Percentiles rank a stretch among this genome's conserved stretches.
Conservation (phyloP, 2,329 filamentous ascomycete genomes). For the Ophiostoma angusticollis region DNA sequence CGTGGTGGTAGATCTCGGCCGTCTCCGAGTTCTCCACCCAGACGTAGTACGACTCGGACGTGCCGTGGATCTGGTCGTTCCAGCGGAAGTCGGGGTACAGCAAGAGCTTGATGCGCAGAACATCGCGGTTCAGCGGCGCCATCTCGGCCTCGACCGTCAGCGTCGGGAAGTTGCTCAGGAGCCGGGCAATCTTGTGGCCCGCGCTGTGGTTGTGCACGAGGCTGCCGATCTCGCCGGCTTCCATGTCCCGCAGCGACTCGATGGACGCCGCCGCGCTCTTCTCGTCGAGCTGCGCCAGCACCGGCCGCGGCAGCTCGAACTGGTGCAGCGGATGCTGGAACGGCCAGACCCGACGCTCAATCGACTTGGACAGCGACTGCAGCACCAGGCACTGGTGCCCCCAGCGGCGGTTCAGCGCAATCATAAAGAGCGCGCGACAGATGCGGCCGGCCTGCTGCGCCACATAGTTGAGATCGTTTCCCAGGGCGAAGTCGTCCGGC, state of each 20-base stretch:
- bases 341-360: slow-evolving; percentile 91
- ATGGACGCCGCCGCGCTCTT: slow-evolving; percentile 51
- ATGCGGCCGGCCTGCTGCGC: slow-evolving; percentile 93
- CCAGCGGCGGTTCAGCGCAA: slow-evolving; percentile 89
- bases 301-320: slow-evolving; percentile 75
- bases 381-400: slow-evolving; percentile 89
- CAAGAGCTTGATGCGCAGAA: slow-evolving; percentile 77
- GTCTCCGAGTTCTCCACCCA: slow-evolving; percentile 99
- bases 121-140: slow-evolving; percentile 86
- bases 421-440: slow-evolving; percentile 91
- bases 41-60: slow-evolving; percentile 92
- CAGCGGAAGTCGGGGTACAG: slow-evolving; percentile 84
- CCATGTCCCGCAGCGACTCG: slow-evolving; percentile 84
- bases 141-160: slow-evolving; percentile 86
- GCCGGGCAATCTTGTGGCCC: slow-evolving; percentile 65
- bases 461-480: slow-evolving; percentile 87
- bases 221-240: slow-evolving; percentile 74
- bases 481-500: slow-evolving; percentile 84
- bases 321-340: slow-evolving; percentile 92
- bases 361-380: slow-evolving; percentile 86
- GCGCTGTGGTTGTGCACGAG: slow-evolving; percentile 85
- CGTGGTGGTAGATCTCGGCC: slow-evolving; percentile 93
- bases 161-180: slow-evolving; percentile 86
- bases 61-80: slow-evolving; percentile 89
- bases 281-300: slow-evolving; percentile 67